Evolutionary conservation across 2,329 filamentous ascomycete species (phyloP).

Genomic region (Diaporthe capsici): DNA sequence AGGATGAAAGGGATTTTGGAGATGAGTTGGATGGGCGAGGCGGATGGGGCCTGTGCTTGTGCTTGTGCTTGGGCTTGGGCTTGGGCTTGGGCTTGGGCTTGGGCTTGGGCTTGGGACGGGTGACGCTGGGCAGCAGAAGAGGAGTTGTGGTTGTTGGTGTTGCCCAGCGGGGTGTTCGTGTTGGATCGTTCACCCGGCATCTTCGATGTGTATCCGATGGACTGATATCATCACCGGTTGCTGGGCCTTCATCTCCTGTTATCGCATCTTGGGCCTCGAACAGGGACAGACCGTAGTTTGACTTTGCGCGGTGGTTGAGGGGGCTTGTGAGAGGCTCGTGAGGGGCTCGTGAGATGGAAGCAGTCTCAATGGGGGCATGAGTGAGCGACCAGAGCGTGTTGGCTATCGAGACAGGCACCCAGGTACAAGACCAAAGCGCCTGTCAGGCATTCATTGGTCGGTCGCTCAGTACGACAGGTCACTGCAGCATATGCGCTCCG

Average conservation of each 20-base stretch:
- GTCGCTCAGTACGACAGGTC: not conserved
- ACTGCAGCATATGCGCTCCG: slow-evolving; percentile 10
- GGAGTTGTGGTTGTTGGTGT: slow-evolving; percentile 1
- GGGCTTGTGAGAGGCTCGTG: not conserved
- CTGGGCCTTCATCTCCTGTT: slow-evolving; percentile 8
- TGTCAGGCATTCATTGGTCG: slow-evolving; percentile 3
- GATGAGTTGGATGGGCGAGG: slow-evolving; percentile 50
- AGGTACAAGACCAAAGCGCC: not conserved
- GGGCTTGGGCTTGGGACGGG: not conserved
- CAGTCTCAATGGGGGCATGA: not conserved
- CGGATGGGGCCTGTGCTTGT: not conserved
- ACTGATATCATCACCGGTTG: slow-evolving; percentile 16
- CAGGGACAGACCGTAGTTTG: not conserved
- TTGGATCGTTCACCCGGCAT: slow-evolving; percentile 35
- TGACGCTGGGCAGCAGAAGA: slow-evolving; percentile 17
- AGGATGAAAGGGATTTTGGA: slow-evolving; percentile 69
- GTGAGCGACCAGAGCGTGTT: not conserved
- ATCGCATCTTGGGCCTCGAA: slow-evolving; percentile 2
- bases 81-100: not conserved
- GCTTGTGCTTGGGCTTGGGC: not conserved
- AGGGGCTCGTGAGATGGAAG: slow-evolving; percentile 9
- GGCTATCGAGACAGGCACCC: not conserved
- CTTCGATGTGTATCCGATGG: slow-evolving; percentile 1
- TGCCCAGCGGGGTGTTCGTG: slow-evolving; percentile 32
- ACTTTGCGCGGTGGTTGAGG: not conserved